Evolutionary conservation across 495 filamentous ascomycete species (phyloP).

Genomic region (Platismatia glauca): DNA sequence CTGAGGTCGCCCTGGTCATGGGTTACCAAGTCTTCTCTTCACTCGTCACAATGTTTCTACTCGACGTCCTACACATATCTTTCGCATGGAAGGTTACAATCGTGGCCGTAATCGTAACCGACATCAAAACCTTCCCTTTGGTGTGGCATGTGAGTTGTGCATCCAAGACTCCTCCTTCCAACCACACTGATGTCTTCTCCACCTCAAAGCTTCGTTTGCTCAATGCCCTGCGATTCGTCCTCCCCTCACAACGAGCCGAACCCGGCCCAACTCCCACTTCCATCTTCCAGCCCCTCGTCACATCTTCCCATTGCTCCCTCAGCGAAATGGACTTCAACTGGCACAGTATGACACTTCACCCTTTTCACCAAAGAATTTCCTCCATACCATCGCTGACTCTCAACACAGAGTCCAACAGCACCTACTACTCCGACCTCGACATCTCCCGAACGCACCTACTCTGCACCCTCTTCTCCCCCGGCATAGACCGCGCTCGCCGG

Average conservation of each 20-base stretch:
- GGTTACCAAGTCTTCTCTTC: neutral
- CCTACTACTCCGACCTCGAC: conserved; percentile 77
- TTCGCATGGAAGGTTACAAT: neutral
- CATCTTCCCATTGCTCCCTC: conserved; percentile 30
- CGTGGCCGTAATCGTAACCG: neutral
- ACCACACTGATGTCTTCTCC: neutral
- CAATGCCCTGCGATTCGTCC: neutral
- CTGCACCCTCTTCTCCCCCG: conserved; percentile 42
- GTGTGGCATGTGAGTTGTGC: neutral
- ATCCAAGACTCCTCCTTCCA: neutral
- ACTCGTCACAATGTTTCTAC: neutral
- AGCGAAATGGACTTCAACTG: conserved; percentile 74
- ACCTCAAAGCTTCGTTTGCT: neutral
- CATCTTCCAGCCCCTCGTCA: conserved; percentile 50
- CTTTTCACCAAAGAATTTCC: no score
- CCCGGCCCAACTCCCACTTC: neutral
- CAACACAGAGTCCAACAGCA: conserved; percentile 56
- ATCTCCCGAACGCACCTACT: conserved; percentile 57
- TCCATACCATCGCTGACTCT: neutral
- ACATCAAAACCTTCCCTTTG: neutral
- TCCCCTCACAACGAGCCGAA: neutral
- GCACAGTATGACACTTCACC: no score
- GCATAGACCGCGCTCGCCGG: conserved; percentile 33
- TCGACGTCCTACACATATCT: neutral
- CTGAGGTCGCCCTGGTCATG: neutral